phyloP scores from a whole-genome alignment of 768 basidiomycete species.

The Psilocybe tampanensis region DNA sequence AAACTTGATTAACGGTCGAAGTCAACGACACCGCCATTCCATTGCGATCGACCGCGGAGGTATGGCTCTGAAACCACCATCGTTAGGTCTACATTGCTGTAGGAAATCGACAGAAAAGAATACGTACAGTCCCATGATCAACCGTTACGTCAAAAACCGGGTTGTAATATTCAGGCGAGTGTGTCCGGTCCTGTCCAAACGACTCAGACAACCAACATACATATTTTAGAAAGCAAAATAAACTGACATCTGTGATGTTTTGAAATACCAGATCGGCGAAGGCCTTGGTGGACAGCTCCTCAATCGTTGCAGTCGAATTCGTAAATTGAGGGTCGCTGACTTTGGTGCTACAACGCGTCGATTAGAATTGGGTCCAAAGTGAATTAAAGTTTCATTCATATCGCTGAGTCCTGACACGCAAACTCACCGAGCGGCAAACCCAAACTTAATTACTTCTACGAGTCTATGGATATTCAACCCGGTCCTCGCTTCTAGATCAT shows the following conservation, averaged over 20 bases:
- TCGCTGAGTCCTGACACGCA: not conserved
- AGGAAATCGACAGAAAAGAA: not conserved
- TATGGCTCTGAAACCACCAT: slow-evolving; percentile 67
- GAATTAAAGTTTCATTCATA: not conserved
- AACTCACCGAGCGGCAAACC: slow-evolving; percentile 49
- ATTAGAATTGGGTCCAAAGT: not conserved
- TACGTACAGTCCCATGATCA: slow-evolving; percentile 86
- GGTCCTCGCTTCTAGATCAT: slow-evolving; percentile 53
- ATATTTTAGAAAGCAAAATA: not conserved
- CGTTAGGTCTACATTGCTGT: not conserved
- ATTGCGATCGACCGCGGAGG: slow-evolving; percentile 77
- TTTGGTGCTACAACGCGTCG: slow-evolving; percentile 56
- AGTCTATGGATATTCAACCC: slow-evolving; percentile 75
- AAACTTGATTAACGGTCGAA: slow-evolving; percentile 87
- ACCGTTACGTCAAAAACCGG: slow-evolving; percentile 75
- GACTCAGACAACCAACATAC: slow-evolving; percentile 22
- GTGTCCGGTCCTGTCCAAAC: slow-evolving; percentile 69
- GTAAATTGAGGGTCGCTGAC: slow-evolving; percentile 78
- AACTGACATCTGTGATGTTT: slow-evolving; percentile 80
- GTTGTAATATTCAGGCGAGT: slow-evolving; percentile 80
- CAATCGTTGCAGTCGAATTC: slow-evolving; percentile 57
- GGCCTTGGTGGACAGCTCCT: slow-evolving; percentile 66
- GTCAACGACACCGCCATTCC: slow-evolving; percentile 90
- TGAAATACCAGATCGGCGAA: slow-evolving; percentile 61
- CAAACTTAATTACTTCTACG: slow-evolving; percentile 84